phyloP scores from a whole-genome alignment of 768 basidiomycete species.

The Amylocystis lapponica region DNA sequence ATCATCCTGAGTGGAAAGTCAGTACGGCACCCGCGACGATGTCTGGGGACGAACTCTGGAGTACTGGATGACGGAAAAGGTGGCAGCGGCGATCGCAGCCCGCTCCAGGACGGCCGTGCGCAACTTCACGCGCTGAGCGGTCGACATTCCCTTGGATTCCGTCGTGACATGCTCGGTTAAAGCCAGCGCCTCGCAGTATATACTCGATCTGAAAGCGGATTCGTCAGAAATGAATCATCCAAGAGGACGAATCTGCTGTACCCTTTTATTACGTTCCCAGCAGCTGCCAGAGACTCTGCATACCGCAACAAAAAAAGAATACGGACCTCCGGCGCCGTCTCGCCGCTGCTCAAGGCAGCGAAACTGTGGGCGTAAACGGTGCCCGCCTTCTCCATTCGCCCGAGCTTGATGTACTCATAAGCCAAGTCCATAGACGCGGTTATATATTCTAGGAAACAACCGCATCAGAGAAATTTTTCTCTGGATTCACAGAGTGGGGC shows the following conservation, averaged over 20 bases:
- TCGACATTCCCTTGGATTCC: slow-evolving; percentile 44
- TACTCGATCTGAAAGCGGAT: slow-evolving; percentile 31
- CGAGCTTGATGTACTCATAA: slow-evolving; percentile 72
- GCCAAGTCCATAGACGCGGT: slow-evolving; percentile 66
- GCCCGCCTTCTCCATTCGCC: slow-evolving; percentile 63
- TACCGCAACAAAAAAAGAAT: slow-evolving; percentile 57
- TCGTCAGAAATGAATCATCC: not conserved
- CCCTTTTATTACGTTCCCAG: slow-evolving; percentile 60
- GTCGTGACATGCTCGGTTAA: slow-evolving; percentile 37
- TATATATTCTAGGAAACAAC: slow-evolving; percentile 56
- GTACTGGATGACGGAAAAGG: slow-evolving; percentile 64
- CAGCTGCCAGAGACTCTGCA: slow-evolving; percentile 56
- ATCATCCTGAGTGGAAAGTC: slow-evolving; percentile 47
- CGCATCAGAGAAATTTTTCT: too few relatives aligned
- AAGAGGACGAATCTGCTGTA: slow-evolving; percentile 20
- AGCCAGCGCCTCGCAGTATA: slow-evolving; percentile 57
- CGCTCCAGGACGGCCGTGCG: slow-evolving; percentile 59
- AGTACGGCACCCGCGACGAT: not conserved
- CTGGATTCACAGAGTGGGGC: too few relatives aligned
- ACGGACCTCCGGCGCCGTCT: slow-evolving; percentile 46
- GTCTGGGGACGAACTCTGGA: slow-evolving; percentile 49
- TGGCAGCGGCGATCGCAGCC: slow-evolving; percentile 65
- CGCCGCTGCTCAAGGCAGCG: slow-evolving; percentile 35
- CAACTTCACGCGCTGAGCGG: slow-evolving; percentile 49
- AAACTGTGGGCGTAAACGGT: slow-evolving; percentile 58